A percentile compares a stretch with the other conserved stretches of the same genome.
Conservation (phyloP, 2,329 filamentous ascomycete genomes). For the Ramichloridium luteum region DNA sequence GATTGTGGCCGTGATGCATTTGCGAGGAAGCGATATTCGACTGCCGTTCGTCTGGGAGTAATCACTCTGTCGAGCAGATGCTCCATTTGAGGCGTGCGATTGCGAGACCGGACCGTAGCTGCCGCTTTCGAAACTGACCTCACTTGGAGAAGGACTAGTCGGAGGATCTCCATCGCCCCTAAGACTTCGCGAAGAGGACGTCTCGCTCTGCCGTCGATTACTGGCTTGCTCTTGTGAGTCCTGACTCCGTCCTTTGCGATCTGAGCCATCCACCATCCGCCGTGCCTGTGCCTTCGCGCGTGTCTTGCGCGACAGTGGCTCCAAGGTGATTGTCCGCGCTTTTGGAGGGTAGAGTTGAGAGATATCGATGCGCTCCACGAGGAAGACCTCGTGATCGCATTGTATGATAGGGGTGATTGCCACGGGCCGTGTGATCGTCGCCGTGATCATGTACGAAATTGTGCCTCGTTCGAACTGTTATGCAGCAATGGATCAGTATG, state of each 20-base stretch:
- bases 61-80: slow-evolving; percentile 32
- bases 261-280: slow-evolving; percentile 16
- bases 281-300: slow-evolving; percentile 42
- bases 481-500: no score
- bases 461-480: slow-evolving; percentile 94
- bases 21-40: slow-evolving; percentile 46
- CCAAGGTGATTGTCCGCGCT: slow-evolving; percentile 71
- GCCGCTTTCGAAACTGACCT: slow-evolving; percentile 34
- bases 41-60: slow-evolving; percentile 38
- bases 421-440: slow-evolving; percentile 78
- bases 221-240: slow-evolving; percentile 12
- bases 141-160: slow-evolving; percentile 34
- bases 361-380: slow-evolving; percentile 77
- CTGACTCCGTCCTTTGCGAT: slow-evolving; percentile 16
- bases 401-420: slow-evolving; percentile 69
- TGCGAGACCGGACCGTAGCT: slow-evolving; percentile 8
- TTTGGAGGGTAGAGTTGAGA: slow-evolving; percentile 61
- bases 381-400: slow-evolving; percentile 67
- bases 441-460: slow-evolving; percentile 80
- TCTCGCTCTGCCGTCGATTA: slow-evolving; percentile 16
- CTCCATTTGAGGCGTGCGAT: slow-evolving; percentile 33
- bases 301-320: slow-evolving; percentile 64
- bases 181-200: slow-evolving; percentile 18
- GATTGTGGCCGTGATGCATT: slow-evolving; percentile 75
- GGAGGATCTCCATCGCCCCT: slow-evolving; percentile 19